A percentile compares a stretch with the other conserved stretches of the same genome.
Conservation (phyloP, 2,329 filamentous ascomycete species). For the Penicillium occitanis region DNA sequence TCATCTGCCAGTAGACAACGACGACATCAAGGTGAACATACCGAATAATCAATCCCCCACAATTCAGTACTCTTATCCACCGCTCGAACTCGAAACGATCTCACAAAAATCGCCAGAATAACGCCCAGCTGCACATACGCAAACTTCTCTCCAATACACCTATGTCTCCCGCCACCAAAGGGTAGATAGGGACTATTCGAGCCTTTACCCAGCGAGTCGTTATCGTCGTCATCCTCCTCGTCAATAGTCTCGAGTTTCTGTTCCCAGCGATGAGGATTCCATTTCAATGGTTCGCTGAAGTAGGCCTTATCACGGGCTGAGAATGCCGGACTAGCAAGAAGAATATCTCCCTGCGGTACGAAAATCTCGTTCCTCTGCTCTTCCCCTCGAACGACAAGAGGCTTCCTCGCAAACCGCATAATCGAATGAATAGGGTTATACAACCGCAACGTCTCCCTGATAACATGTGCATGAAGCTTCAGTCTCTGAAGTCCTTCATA, state of each 20-base stretch:
- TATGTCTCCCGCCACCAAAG: slow-evolving; percentile 87
- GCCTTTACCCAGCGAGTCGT: slow-evolving; percentile 81
- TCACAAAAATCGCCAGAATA: slow-evolving; percentile 74
- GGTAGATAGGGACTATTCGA: slow-evolving; percentile 86
- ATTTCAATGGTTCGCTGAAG: slow-evolving; percentile 78
- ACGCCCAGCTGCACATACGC: slow-evolving; percentile 89
- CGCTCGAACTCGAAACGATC: slow-evolving; percentile 77
- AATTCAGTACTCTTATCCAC: slow-evolving; percentile 53
- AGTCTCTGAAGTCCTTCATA: slow-evolving; percentile 78
- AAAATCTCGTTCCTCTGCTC: slow-evolving; percentile 75
- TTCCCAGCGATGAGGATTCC: slow-evolving; percentile 93
- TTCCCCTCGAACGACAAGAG: slow-evolving; percentile 64
- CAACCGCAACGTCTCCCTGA: slow-evolving; percentile 89
- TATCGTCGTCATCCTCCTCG: slow-evolving; percentile 48
- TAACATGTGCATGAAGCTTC: slow-evolving; percentile 76
- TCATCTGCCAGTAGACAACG: too few species aligned
- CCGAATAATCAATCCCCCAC: slow-evolving; percentile 14
- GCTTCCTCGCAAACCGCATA: slow-evolving; percentile 85
- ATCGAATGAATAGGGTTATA: slow-evolving; percentile 95
- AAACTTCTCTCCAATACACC: slow-evolving; percentile 96
- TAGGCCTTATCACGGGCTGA: slow-evolving; percentile 70
- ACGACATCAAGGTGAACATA: background rate
- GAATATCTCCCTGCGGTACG: slow-evolving; percentile 74
- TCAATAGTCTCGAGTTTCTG: slow-evolving; percentile 40
- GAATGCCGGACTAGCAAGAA: slow-evolving; percentile 79